Evolutionary conservation across 495 filamentous ascomycete species (phyloP).

Genomic region (Penicillium malachiteum): DNA sequence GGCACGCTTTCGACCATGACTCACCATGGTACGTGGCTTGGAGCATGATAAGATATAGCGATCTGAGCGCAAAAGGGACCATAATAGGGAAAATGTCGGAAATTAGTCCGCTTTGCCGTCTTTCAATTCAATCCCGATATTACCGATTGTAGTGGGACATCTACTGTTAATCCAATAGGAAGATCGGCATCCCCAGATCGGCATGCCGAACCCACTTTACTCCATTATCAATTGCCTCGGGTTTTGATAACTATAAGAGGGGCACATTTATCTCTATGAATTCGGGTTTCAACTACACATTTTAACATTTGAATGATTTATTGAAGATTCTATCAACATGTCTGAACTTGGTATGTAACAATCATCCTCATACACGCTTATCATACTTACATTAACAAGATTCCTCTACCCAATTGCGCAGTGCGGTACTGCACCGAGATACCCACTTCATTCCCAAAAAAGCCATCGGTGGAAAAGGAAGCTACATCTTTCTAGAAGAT

Average conservation of each 20-base stretch:
- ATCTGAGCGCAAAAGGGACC: neutral
- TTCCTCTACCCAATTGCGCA: constrained; percentile 10
- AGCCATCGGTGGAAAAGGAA: constrained; percentile 43
- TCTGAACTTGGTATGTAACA: constrained; percentile 1
- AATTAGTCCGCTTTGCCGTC: neutral
- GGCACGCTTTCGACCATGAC: no score
- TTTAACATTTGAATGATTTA: neutral
- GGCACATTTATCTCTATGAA: neutral
- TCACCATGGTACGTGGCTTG: neutral
- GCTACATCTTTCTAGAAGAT: constrained; percentile 52
- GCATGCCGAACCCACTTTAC: constrained; percentile 32
- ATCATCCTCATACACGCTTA: neutral
- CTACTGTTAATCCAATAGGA: constrained; percentile 20
- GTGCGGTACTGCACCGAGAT: constrained; percentile 45
- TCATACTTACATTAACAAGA: constrained; percentile 9
- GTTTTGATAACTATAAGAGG: constrained; percentile 11
- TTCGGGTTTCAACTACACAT: neutral
- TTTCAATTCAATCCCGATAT: neutral
- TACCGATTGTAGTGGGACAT: neutral
- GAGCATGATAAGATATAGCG: neutral
- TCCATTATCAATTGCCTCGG: constrained; percentile 25
- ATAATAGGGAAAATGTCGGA: neutral
- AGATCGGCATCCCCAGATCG: constrained; percentile 30
- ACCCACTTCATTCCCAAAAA: constrained; percentile 40
- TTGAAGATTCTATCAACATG: neutral